Evolutionary conservation across 2,329 filamentous ascomycete species (phyloP), one percentile per base, ranked within the genome.

Genomic region (Penicillium decumbens): DNA sequence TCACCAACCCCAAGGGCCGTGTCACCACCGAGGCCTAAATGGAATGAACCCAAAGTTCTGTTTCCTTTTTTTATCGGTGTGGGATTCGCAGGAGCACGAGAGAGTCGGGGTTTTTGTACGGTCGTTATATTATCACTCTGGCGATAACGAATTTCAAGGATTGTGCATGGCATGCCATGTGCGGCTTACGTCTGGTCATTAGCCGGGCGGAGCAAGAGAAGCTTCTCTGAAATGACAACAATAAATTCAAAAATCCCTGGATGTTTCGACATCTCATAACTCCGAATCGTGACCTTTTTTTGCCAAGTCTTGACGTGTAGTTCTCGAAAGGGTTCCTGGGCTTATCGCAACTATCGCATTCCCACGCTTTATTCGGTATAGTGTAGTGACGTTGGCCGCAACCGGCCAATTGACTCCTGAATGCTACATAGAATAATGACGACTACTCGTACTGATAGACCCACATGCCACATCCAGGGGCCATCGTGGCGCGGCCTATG

Each of bases 1-100:
- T 98, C 76, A 98, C 93, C 75, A 98, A 98, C 84, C 78, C 89
- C 79, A 95, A 96, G 88, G 93, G 91, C 73, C 95, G 92, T 84
- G 87, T 98, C 76, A 95, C 92, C 69, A 95, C 90, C 68, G 93
- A 98, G 85, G 80, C 81, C 68, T 85, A 80, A 69, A 69, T 65
- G 65, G 62, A 65, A 72, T 82, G 63, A 89, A 70, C 55, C 43
- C 71, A 72, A 55, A 54, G 59, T 6, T 72, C 63, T 40, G 75
- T 62, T 58, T 56, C 54, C 42, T 57, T 60, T 51, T 58, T 56
- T 47, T 23, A 23, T 23, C 48, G 54, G 50, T 55, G 51, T 46
- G 50, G 40, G 44, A 45, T 50, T 51, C 40, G 53, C 54, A 55
- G 54, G 59, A 55, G 55, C 57, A 58, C 47, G 50, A 59, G 52